Evolutionary conservation across 179 eudicot species (phyloP).

Genomic region (Sideroxylon spinosum): DNA sequence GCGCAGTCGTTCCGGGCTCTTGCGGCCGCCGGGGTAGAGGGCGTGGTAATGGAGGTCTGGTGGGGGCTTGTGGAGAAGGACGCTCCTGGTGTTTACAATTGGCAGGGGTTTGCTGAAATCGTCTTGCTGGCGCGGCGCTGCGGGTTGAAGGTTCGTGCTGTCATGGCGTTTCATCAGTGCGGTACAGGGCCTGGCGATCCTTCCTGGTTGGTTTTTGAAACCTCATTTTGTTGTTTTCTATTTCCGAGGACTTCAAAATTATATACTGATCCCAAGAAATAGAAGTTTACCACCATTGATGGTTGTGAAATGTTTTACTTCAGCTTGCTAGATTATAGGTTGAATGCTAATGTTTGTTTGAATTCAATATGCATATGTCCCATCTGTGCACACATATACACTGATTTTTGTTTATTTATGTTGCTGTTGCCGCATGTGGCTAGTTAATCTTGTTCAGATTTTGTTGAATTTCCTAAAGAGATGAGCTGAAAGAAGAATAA

Average conservation of each 20-base stretch:
- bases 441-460: no score
- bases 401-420: no score
- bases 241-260: neutral
- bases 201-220: constrained; percentile 30
- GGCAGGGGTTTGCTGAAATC: constrained; percentile 38
- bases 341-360: neutral
- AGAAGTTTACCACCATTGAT: neutral
- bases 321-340: neutral
- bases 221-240: neutral
- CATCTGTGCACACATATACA: neutral
- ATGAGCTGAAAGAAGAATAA: no score
- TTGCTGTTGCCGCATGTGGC: no score
- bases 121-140: constrained; percentile 29
- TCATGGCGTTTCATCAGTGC: constrained; percentile 45
- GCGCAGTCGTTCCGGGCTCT: constrained; percentile 37
- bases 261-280: no score
- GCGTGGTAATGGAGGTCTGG: constrained; percentile 52
- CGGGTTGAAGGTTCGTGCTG: constrained; percentile 46
- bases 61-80: constrained; percentile 55
- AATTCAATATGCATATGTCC: neutral
- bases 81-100: constrained; percentile 33
- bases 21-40: constrained; percentile 41
- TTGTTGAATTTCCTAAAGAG: no score
- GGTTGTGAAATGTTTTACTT: neutral
- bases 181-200: constrained; percentile 42